Evolutionary conservation across 1,284 basidiomycete genomes (phyloP).

Genomic region (Malassezia dermatis): DNA sequence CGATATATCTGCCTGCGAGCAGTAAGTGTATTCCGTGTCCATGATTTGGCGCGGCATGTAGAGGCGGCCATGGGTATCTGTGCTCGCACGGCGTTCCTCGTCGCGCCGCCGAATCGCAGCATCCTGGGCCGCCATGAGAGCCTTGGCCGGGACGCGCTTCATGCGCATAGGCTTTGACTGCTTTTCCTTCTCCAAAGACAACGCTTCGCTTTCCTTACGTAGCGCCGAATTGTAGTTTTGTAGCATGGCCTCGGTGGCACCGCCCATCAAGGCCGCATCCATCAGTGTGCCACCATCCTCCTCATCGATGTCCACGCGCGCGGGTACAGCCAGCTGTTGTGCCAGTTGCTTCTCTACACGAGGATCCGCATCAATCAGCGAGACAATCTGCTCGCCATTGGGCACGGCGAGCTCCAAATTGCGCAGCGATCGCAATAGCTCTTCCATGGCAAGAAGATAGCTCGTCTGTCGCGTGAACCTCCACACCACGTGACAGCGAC

Average conservation of each 20-base stretch:
- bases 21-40: constrained; percentile 29
- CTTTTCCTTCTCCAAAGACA: constrained; percentile 20
- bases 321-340: constrained; percentile 30
- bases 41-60: constrained; percentile 35
- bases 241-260: constrained; percentile 38
- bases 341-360: constrained; percentile 36
- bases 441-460: constrained; percentile 28
- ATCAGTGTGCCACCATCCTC: constrained; percentile 27
- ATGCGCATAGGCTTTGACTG: constrained; percentile 20
- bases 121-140: constrained; percentile 29
- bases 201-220: constrained; percentile 26
- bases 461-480: background rate
- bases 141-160: constrained; percentile 33
- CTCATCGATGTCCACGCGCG: constrained; percentile 3
- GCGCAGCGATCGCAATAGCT: constrained; percentile 35
- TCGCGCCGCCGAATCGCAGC: constrained; percentile 33
- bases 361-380: constrained; percentile 32
- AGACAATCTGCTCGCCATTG: constrained; percentile 33
- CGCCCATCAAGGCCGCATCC: constrained; percentile 39
- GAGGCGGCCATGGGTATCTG: constrained; percentile 18
- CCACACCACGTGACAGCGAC: background rate
- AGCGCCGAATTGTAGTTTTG: constrained; percentile 36
- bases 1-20: constrained; percentile 22
- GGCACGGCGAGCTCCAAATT: constrained; percentile 35
- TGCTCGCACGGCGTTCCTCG: constrained; percentile 20